These are phyloP conservation scores for Amphirosellinia nigrospora DNA, from an alignment of 495 filamentous ascomycete species.

Conservation along the genomic window DNA sequence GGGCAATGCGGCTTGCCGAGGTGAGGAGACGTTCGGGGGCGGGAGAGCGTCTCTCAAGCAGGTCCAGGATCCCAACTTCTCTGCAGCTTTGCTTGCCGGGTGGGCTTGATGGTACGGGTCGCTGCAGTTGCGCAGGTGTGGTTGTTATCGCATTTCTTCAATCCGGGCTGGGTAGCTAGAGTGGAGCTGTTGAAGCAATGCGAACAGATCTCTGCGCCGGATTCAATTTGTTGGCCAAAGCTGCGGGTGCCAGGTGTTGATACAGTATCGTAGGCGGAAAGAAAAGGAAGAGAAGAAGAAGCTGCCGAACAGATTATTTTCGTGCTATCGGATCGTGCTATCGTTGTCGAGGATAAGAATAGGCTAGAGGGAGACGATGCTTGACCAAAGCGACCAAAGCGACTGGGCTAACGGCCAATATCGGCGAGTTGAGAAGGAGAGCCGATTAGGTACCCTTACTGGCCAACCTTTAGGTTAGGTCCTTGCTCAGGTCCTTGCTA, in stretches of 20 bases:
- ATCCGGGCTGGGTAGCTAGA: background rate
- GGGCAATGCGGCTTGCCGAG: constrained; percentile 15
- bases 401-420: constrained; percentile 22
- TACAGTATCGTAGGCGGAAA: background rate
- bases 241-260: background rate
- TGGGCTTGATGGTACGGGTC: background rate
- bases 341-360: background rate
- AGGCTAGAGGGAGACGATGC: constrained; percentile 15
- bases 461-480: too few relatives aligned
- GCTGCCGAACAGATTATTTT: background rate
- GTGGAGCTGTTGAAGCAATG: constrained; percentile 15
- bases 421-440: constrained; percentile 17
- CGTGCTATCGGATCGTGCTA: constrained; percentile 12
- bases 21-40: background rate
- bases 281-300: background rate
- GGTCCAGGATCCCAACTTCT: background rate
- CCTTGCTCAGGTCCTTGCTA: background rate
- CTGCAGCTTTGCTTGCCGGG: background rate
- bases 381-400: constrained; percentile 7
- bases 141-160: constrained; percentile 12
- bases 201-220: background rate
- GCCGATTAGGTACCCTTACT: background rate
- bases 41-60: background rate
- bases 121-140: constrained; percentile 5
- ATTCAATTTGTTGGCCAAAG: background rate